Percentiles rank a stretch among this genome's conserved stretches.
Conservation (phyloP, 441 rosid genomes). For the Populus hybrid region DNA sequence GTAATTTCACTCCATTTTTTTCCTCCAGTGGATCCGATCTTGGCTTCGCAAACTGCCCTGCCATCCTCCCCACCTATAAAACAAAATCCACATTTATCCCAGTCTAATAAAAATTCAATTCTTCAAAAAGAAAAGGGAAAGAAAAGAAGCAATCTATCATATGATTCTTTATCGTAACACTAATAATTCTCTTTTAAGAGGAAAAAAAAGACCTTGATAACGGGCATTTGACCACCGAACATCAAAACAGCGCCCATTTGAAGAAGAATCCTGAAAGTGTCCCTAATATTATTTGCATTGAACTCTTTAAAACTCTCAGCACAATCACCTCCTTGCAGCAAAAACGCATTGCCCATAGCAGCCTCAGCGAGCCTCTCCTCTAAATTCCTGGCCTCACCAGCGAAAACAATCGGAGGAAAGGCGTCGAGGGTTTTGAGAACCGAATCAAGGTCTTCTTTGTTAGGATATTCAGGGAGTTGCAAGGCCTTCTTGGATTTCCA, state of each 20-base stretch:
- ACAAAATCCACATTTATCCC: neutral
- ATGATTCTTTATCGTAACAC: neutral
- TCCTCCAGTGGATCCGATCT: slow-evolving; percentile 80
- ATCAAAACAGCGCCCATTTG: slow-evolving; percentile 89
- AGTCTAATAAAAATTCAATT: neutral
- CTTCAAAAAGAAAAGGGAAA: neutral
- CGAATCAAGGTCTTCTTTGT: slow-evolving; percentile 59
- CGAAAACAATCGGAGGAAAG: slow-evolving; percentile 89
- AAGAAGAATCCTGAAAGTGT: slow-evolving; percentile 81
- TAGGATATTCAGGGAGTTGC: slow-evolving; percentile 86
- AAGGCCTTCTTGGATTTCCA: slow-evolving; percentile 80
- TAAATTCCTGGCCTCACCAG: slow-evolving; percentile 78
- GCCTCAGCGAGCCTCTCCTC: slow-evolving; percentile 82
- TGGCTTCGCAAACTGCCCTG: slow-evolving; percentile 29
- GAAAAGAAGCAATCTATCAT: neutral
- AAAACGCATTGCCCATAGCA: slow-evolving; percentile 78
- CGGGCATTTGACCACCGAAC: slow-evolving; percentile 92
- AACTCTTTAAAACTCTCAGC: slow-evolving; percentile 39
- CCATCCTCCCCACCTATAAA: slow-evolving; percentile 88
- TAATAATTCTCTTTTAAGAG: neutral
- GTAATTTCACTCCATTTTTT: slow-evolving; percentile 79
- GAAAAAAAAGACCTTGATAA: slow-evolving; percentile 53
- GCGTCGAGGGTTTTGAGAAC: slow-evolving; percentile 65
- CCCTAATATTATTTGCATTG: slow-evolving; percentile 75
- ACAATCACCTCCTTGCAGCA: slow-evolving; percentile 80